Conservation (phyloP, 164 flowering plant genomes). For the Berberis vulgaris region DNA sequence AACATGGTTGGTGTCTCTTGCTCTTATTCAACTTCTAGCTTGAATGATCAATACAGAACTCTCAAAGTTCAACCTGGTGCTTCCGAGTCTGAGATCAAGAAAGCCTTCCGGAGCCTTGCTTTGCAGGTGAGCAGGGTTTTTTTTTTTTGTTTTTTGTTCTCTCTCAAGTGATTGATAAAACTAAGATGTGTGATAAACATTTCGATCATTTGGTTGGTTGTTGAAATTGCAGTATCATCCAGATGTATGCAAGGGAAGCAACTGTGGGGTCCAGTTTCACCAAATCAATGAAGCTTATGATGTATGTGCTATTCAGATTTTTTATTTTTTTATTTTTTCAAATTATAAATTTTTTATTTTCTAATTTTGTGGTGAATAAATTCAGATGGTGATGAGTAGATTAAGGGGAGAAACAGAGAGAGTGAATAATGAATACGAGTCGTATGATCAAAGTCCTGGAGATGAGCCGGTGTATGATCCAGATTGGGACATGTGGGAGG, state of each 20-base stretch:
- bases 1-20: too few relatives aligned
- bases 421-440: neutral
- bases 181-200: neutral
- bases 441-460: slow-evolving; percentile 15
- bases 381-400: slow-evolving; percentile 65
- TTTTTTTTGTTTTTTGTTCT: neutral
- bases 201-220: neutral
- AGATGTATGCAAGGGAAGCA: slow-evolving; percentile 83
- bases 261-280: slow-evolving; percentile 68
- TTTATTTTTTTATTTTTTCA: neutral
- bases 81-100: slow-evolving; percentile 76
- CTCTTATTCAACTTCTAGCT: neutral
- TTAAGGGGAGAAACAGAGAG: slow-evolving; percentile 36
- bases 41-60: slow-evolving; percentile 6
- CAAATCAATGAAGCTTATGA: slow-evolving; percentile 86
- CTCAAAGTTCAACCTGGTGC: slow-evolving; percentile 56
- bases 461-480: slow-evolving; percentile 53
- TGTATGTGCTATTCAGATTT: slow-evolving; percentile 31
- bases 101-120: slow-evolving; percentile 79
- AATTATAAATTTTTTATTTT: neutral
- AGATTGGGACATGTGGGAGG: slow-evolving; percentile 80
- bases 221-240: slow-evolving; percentile 89
- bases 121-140: neutral
- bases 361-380: neutral
- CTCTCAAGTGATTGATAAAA: neutral